These are phyloP conservation scores for Eucalyptus brandiana DNA, from an alignment of 345 rosid species.

Conservation along the genomic window DNA sequence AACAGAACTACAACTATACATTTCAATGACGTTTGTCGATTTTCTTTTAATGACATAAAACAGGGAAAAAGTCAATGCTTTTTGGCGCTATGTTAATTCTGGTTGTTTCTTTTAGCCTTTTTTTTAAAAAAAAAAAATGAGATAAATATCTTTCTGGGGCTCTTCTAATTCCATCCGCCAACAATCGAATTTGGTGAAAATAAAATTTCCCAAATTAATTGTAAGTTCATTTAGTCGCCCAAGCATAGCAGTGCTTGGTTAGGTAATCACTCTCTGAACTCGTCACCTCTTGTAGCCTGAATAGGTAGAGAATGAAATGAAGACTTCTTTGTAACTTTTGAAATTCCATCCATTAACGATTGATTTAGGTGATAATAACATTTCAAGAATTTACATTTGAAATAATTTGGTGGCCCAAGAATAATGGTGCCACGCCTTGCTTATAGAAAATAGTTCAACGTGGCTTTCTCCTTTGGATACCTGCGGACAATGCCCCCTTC, in stretches of 20 bases:
- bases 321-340: neutral
- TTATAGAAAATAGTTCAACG: neutral
- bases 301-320: neutral
- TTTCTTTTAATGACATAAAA: neutral
- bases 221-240: neutral
- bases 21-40: neutral
- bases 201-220: neutral
- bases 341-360: neutral
- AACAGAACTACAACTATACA: neutral
- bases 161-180: neutral
- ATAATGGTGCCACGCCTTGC: neutral
- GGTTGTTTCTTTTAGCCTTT: neutral
- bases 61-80: neutral
- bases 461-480: neutral
- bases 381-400: no score
- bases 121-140: neutral
- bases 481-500: neutral
- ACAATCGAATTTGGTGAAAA: neutral
- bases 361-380: neutral
- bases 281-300: neutral
- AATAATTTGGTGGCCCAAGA: neutral
- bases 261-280: no score
- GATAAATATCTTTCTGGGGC: neutral
- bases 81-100: neutral
- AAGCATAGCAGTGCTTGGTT: neutral